These are phyloP conservation scores for Musa itinerans DNA, from an alignment of 176 grass and related monocot genomes.

Conservation along the genomic window DNA sequence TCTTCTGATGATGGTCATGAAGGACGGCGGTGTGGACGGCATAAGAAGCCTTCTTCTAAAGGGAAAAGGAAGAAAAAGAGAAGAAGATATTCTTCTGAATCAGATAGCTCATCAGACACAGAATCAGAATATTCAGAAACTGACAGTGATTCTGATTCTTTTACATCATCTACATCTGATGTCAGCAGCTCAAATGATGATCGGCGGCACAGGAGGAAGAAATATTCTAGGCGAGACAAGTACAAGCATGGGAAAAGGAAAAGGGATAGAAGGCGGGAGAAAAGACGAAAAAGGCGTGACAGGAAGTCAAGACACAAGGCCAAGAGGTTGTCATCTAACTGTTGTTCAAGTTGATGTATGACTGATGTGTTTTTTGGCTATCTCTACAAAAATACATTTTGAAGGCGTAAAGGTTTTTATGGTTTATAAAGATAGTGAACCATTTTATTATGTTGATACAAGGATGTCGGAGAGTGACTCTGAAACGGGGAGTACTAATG, in stretches of 20 bases:
- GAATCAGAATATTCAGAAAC: constrained; percentile 62
- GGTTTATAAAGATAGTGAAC: neutral
- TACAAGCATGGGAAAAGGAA: constrained; percentile 60
- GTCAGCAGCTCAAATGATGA: constrained; percentile 87
- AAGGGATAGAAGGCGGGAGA: constrained; percentile 64
- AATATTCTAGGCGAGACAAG: constrained; percentile 59
- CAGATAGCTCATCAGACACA: constrained; percentile 70
- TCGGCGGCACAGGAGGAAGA: constrained; percentile 53
- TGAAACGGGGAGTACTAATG: constrained; percentile 38
- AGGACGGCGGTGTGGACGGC: constrained; percentile 33
- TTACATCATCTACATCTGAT: constrained; percentile 66
- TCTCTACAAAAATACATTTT: neutral
- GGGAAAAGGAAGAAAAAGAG: constrained; percentile 64
- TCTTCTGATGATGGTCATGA: constrained; percentile 55
- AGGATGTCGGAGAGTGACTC: constrained; percentile 43
- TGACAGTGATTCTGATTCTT: constrained; percentile 68
- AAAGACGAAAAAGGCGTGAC: constrained; percentile 60
- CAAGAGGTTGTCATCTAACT: constrained; percentile 37
- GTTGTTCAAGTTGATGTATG: neutral
- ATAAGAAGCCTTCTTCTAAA: constrained; percentile 67
- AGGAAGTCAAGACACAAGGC: constrained; percentile 69
- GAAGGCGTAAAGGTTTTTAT: neutral
- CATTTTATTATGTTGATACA: constrained; percentile 20
- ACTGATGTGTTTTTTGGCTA: neutral
- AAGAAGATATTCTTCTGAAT: constrained; percentile 73